Conservation (phyloP, 106 monocot species). For the Phalaenopsis equestris region DNA sequence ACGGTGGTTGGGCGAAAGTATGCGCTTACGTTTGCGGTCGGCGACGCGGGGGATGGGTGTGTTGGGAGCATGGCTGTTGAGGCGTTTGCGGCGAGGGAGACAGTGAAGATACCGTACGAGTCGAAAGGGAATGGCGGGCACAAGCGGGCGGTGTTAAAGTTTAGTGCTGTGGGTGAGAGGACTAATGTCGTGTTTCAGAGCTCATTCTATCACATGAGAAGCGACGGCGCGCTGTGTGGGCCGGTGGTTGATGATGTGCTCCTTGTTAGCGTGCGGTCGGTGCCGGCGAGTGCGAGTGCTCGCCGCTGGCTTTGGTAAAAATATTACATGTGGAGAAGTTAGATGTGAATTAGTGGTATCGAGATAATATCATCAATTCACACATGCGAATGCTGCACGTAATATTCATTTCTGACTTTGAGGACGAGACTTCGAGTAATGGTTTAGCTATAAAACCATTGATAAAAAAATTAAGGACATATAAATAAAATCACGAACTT, state of each 20-base stretch:
- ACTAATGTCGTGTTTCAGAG: constrained; percentile 53
- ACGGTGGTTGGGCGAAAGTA: constrained; percentile 32
- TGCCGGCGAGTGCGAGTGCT: background rate
- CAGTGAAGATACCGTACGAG: constrained; percentile 42
- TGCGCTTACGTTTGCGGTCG: constrained; percentile 43
- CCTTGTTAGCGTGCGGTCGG: constrained; percentile 26
- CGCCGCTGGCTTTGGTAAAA: too few relatives aligned
- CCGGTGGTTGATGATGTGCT: constrained; percentile 44
- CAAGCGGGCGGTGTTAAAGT: constrained; percentile 43
- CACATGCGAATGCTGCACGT: too few relatives aligned
- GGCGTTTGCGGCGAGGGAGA: constrained; percentile 35
- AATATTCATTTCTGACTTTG: too few relatives aligned
- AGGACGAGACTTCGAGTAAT: too few relatives aligned
- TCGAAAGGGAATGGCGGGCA: constrained; percentile 46
- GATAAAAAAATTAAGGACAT: too few relatives aligned
- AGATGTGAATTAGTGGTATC: too few relatives aligned
- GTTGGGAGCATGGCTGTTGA: constrained; percentile 43
- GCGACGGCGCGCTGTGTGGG: constrained; percentile 58
- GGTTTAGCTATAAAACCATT: too few relatives aligned
- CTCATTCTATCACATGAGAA: constrained; percentile 38
- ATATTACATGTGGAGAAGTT: too few relatives aligned
- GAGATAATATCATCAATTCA: too few relatives aligned
- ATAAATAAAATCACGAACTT: too few relatives aligned
- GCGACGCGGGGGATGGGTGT: constrained; percentile 49
- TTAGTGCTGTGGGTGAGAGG: constrained; percentile 21